A percentile compares a stretch with the other conserved stretches of the same genome.
Conservation (phyloP, 2,329 filamentous ascomycete species). For the Botrytis hyacinthi region DNA sequence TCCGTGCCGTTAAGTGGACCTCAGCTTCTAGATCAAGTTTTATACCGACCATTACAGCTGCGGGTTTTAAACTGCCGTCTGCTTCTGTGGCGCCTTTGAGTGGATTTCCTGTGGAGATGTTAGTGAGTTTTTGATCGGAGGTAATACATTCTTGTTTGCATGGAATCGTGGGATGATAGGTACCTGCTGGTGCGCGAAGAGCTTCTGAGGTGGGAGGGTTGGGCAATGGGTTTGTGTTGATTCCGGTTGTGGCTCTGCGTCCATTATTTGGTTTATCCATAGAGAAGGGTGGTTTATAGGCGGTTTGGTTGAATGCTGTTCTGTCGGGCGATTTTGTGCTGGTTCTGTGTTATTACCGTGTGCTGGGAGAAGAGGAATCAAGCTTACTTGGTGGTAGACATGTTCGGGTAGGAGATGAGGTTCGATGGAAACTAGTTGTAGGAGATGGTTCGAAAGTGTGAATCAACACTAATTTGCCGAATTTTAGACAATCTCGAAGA, state of each 20-base stretch:
- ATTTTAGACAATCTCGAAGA: background rate
- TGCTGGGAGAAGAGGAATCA: background rate
- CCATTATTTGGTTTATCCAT: background rate
- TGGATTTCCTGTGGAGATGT: background rate
- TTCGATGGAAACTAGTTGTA: background rate
- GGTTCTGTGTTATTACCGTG: background rate
- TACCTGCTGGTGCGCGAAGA: background rate
- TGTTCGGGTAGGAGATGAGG: background rate
- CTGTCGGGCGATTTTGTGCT: background rate
- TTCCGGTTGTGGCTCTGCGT: background rate
- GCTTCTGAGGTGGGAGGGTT: background rate
- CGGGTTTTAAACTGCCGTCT: background rate
- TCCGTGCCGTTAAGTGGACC: background rate
- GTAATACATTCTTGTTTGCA: fast-evolving
- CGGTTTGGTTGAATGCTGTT: background rate
- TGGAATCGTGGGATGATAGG: background rate
- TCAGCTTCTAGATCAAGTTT: background rate
- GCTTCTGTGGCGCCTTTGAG: background rate
- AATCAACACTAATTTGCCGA: background rate
- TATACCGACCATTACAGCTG: background rate
- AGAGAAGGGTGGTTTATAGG: background rate
- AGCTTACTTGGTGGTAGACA: background rate
- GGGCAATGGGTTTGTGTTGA: background rate
- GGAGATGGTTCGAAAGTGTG: background rate
- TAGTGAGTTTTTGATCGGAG: background rate